Conservation (phyloP, 495 filamentous ascomycete species). For the Thermochaetoides thermophila region DNA sequence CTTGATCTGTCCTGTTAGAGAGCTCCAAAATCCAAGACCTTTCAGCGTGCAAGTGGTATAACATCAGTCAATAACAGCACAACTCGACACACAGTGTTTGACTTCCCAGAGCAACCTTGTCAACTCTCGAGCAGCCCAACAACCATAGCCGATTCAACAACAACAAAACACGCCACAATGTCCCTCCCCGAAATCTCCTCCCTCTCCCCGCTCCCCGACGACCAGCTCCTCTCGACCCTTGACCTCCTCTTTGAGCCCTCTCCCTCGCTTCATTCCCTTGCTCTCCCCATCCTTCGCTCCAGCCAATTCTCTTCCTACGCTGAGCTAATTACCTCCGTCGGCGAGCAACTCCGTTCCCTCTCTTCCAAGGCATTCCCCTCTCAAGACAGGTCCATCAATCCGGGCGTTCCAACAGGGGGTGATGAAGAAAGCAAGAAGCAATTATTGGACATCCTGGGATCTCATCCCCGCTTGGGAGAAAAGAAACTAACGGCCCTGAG, state of each 20-base stretch:
- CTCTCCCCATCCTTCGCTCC: constrained; percentile 48
- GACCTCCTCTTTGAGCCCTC: constrained; percentile 83
- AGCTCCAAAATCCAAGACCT: too few species aligned
- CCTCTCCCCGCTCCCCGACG: constrained; percentile 25
- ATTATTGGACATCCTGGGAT: constrained; percentile 55
- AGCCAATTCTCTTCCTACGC: constrained; percentile 37
- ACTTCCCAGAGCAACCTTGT: too few species aligned
- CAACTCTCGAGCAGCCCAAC: too few species aligned
- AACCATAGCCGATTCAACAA: too few species aligned
- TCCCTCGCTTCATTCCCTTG: constrained; percentile 54
- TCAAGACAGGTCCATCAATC: too few species aligned
- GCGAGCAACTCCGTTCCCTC: constrained; percentile 44
- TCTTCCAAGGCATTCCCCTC: constrained; percentile 5
- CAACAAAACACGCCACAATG: constrained; percentile 19
- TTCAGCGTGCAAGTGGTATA: too few species aligned
- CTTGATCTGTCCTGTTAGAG: too few species aligned
- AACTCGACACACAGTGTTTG: too few species aligned
- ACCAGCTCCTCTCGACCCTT: constrained; percentile 42
- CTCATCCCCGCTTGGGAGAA: constrained; percentile 74
- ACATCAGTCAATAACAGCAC: too few species aligned
- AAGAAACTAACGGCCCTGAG: constrained; percentile 35
- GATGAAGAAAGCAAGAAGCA: constrained; percentile 6
- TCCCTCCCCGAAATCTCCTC: constrained; percentile 12
- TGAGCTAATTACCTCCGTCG: constrained; percentile 15
- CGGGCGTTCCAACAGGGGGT: too few species aligned